phyloP scores from a whole-genome alignment of 1,284 basidiomycete species.

The Schizophyllum amplum region DNA sequence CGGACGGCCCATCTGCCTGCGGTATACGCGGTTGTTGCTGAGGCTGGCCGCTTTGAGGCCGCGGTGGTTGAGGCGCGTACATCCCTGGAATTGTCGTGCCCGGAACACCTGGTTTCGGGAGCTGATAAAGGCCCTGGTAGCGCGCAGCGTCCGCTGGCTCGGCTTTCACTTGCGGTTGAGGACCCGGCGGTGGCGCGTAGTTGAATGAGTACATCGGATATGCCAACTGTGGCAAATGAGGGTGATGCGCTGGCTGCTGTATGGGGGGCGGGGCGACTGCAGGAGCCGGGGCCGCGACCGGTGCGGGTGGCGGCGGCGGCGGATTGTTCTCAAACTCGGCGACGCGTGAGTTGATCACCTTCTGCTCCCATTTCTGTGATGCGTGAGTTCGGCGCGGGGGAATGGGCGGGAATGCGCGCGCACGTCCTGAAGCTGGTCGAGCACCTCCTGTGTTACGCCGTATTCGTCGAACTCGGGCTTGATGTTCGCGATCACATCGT shows the following conservation, averaged over 20 bases:
- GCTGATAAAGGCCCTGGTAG: too few species aligned
- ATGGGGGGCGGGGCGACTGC: constrained; percentile 23
- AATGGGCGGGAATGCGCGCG: constrained; percentile 26
- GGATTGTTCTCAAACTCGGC: constrained; percentile 72
- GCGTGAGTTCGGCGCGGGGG: constrained; percentile 4
- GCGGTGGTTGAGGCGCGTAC: constrained; percentile 46
- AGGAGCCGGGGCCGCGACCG: constrained; percentile 32
- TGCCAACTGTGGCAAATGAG: constrained; percentile 29
- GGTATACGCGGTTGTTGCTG: constrained; percentile 42
- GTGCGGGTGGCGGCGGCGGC: constrained; percentile 29
- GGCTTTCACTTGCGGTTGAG: constrained; percentile 46
- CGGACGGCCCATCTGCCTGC: constrained; percentile 57
- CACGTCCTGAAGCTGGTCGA: constrained; percentile 84
- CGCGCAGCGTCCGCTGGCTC: constrained; percentile 51
- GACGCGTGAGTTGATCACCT: constrained; percentile 86
- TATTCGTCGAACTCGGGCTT: constrained; percentile 96
- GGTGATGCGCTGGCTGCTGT: constrained; percentile 38
- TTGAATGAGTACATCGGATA: constrained; percentile 39
- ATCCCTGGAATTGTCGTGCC: constrained; percentile 41
- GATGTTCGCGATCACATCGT: constrained; percentile 88
- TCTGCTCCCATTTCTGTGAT: constrained; percentile 86
- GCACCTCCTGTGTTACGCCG: constrained; percentile 87
- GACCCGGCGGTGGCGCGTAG: constrained; percentile 27
- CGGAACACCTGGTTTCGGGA: constrained; percentile 28
- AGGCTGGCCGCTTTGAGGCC: constrained; percentile 39